phyloP scores from a whole-genome alignment of 345 rosid genomes.

The Pseudoturritis turrita region DNA sequence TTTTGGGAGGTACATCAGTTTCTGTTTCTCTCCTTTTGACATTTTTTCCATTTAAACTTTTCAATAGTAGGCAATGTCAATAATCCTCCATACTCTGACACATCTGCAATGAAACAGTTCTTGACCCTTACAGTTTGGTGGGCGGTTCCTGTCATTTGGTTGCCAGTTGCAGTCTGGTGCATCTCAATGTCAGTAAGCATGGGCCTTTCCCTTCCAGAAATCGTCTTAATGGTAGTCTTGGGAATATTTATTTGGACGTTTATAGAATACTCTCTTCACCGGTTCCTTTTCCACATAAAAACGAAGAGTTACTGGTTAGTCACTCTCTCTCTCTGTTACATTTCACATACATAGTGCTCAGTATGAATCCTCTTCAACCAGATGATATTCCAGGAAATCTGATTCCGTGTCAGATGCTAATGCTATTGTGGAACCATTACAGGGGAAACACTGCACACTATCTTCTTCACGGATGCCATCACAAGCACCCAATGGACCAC shows the following conservation, averaged over 20 bases:
- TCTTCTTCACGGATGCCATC: slow-evolving; percentile 94
- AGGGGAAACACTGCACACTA: slow-evolving; percentile 88
- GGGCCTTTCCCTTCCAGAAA: slow-evolving; percentile 46
- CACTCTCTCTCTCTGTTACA: not conserved
- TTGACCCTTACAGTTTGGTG: slow-evolving; percentile 78
- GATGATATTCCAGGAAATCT: not conserved
- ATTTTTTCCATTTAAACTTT: not conserved
- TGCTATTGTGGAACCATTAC: slow-evolving; percentile 23
- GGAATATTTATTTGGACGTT: slow-evolving; percentile 72
- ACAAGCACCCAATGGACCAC: slow-evolving; percentile 96
- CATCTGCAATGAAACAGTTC: slow-evolving; percentile 39
- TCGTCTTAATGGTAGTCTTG: slow-evolving; percentile 32
- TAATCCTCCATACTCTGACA: slow-evolving; percentile 7
- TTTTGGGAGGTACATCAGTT: slow-evolving; percentile 49
- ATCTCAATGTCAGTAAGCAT: slow-evolving; percentile 35
- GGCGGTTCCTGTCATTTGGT: slow-evolving; percentile 72
- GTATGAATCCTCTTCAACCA: not conserved
- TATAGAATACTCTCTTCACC: slow-evolving; percentile 63
- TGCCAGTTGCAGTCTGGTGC: slow-evolving; percentile 53
- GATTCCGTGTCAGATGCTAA: not conserved
- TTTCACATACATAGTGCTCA: not conserved
- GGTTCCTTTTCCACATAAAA: slow-evolving; percentile 68
- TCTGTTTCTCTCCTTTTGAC: not conserved
- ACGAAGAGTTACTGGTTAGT: slow-evolving; percentile 61
- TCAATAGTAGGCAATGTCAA: not conserved